Base-by-base conservation (phyloP, 495 filamentous ascomycete species). In the Lepidopterella palustris region DNA sequence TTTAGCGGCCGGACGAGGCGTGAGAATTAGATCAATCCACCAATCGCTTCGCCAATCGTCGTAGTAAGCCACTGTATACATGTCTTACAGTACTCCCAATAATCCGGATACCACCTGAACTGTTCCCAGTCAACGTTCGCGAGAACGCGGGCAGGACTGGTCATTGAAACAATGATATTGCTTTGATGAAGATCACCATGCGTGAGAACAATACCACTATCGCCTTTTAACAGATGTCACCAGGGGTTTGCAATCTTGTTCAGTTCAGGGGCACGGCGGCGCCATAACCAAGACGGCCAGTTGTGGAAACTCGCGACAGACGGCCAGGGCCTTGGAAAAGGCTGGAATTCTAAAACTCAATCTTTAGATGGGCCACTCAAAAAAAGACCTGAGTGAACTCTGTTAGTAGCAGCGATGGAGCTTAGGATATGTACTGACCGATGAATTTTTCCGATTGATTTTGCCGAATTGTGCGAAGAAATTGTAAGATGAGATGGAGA, bases 21-120 rank as follows among this genome's bases (percentile, higher is more conserved):
- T 55, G 53, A 60, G 58, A 35, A 60, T 42, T 18, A 26, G 28
- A 50, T 55, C 50, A 26, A 60, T 60, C 58, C 58, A 60, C 29
- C 55, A 40, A 27, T 6, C 28, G 31, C 51, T 8, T 31, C 32
- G 52, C 58, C 58, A 61, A 18, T 61, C 58, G 25, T 61, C 52
- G 25, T 27, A 48, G 27, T 61, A 32, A 28, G 39, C 40, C 23
- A 50, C 59, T 15, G 52, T 29, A 25, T 53, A 62, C 53, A 48
- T n/a, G 73, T 64, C 49, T 76, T 76, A 49, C 73, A 77, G 58
- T 76, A 75, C 58, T 77, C 76, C 75, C 74, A 77, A 61, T 77
- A 77, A 45, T 72, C 71, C 20, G 72, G 72, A 61, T 73, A 76
- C 73, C 71, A 78, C 1, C 74, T 75, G 3, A 71, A 45, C 51